Evolutionary conservation across 1,284 basidiomycete species (phyloP).

Genomic region (Mycosarcoma mackinlayi): DNA sequence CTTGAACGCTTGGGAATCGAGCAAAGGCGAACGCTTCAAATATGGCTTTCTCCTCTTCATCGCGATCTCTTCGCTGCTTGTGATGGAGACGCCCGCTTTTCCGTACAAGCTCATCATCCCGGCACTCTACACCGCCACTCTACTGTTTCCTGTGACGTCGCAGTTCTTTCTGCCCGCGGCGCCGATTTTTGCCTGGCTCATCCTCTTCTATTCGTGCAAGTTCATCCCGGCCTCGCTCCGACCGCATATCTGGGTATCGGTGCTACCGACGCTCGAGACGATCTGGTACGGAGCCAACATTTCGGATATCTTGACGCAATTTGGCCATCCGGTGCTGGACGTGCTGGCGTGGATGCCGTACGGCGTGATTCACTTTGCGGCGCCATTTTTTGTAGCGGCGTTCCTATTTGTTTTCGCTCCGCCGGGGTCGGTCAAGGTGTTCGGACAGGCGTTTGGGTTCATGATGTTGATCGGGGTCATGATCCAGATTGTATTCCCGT

Average conservation of each 20-base stretch:
- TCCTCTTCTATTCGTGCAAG: conserved; percentile 81
- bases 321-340: conserved; percentile 90
- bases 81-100: conserved; percentile 79
- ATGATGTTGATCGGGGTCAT: conserved; percentile 91
- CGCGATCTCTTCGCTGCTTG: conserved; percentile 79
- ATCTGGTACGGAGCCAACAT: conserved; percentile 97
- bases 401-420: conserved; percentile 83
- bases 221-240: conserved; percentile 82
- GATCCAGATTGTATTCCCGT: conserved; percentile 89
- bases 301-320: conserved; percentile 92
- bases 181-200: conserved; percentile 80
- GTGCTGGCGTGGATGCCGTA: conserved; percentile 96
- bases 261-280: conserved; percentile 92
- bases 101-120: conserved; percentile 84
- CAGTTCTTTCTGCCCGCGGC: conserved; percentile 92
- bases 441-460: conserved; percentile 89
- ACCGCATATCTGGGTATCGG: conserved; percentile 87
- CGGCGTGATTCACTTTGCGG: conserved; percentile 87
- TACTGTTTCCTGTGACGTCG: conserved; percentile 86
- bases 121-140: conserved; percentile 76
- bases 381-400: conserved; percentile 75
- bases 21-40: conserved; percentile 58
- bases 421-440: conserved; percentile 83
- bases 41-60: conserved; percentile 59
- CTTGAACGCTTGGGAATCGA: conserved; percentile 53